Percentiles rank a stretch among this genome's conserved stretches.
Conservation (phyloP, 2,329 filamentous ascomycete species). For the Thermochaetoides dissita region DNA sequence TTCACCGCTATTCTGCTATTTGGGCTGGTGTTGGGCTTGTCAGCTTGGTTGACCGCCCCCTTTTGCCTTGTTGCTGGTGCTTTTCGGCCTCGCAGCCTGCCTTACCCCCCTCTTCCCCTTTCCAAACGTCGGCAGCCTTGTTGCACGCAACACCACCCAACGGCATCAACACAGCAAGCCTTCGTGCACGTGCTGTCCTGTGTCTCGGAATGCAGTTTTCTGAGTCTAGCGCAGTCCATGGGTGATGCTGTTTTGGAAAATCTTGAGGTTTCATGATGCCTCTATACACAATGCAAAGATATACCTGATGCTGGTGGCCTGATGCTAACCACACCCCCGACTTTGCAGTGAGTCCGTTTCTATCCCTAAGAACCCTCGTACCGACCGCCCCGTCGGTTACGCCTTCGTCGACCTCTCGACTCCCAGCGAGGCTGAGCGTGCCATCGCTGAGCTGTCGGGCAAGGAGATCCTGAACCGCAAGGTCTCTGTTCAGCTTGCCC, state of each 20-base stretch:
- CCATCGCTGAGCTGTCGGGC: constrained; percentile 88
- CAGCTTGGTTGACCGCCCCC: constrained; percentile 1
- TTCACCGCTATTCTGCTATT: too few relatives aligned
- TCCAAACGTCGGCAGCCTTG: too few relatives aligned
- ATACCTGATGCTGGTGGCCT: background rate
- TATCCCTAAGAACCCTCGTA: constrained; percentile 98
- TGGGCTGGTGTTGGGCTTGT: too few relatives aligned
- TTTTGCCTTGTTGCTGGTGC: background rate
- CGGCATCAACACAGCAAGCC: too few relatives aligned
- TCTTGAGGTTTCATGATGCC: background rate
- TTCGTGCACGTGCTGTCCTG: too few relatives aligned
- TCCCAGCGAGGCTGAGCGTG: constrained; percentile 84
- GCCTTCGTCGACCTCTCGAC: constrained; percentile 97
- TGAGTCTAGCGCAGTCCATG: too few relatives aligned
- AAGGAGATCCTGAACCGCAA: constrained; percentile 97
- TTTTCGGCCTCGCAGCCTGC: too few relatives aligned
- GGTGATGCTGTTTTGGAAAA: too few relatives aligned
- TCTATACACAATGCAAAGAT: background rate
- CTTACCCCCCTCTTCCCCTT: too few relatives aligned
- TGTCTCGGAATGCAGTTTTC: too few relatives aligned
- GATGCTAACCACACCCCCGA: constrained; percentile 21
- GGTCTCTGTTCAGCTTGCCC: constrained; percentile 96
- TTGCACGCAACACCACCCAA: too few relatives aligned
- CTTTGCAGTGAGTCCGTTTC: constrained; percentile 79
- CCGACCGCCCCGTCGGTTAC: constrained; percentile 94